Conservation (phyloP, 1,284 basidiomycete species). For the Rhodotorula mucilaginosa region DNA sequence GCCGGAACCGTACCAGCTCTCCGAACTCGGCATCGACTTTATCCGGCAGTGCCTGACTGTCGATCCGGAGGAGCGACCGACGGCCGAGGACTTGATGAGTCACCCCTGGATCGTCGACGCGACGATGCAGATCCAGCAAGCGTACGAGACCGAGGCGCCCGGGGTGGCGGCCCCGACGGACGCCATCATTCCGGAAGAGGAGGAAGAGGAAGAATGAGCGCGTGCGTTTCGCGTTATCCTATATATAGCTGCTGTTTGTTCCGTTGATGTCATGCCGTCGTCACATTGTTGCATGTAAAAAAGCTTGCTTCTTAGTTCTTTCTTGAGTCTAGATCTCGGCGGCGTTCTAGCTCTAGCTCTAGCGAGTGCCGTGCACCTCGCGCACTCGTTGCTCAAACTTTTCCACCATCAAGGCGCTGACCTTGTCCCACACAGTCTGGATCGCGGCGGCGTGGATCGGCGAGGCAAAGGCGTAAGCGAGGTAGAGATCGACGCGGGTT, state of each 20-base stretch:
- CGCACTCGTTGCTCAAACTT: constrained; percentile 66
- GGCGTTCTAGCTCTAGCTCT: not conserved
- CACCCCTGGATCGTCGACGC: constrained; percentile 78
- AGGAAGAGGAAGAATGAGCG: constrained; percentile 1
- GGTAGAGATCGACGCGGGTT: constrained; percentile 46
- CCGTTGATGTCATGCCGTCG: not conserved
- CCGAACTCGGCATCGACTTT: constrained; percentile 87
- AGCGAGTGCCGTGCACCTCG: constrained; percentile 17
- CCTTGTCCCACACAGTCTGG: constrained; percentile 76
- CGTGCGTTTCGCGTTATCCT: not conserved
- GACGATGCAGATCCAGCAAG: constrained; percentile 37
- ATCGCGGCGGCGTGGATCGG: constrained; percentile 80
- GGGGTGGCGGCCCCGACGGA: not conserved
- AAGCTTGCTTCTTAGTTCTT: too few relatives aligned
- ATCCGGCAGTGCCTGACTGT: constrained; percentile 89
- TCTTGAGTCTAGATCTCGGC: not conserved
- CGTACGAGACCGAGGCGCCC: constrained; percentile 30
- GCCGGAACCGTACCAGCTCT: constrained; percentile 85
- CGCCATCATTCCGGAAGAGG: not conserved
- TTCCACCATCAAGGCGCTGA: constrained; percentile 82
- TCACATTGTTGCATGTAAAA: too few relatives aligned
- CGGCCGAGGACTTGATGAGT: constrained; percentile 77
- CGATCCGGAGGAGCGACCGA: constrained; percentile 78
- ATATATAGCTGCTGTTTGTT: not conserved
- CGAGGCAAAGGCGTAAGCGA: constrained; percentile 82